Percentiles rank a stretch among this genome's conserved stretches.
phyloP scores from a whole-genome alignment of 2,329 filamentous ascomycete genomes.

The Fusarium sp. region DNA sequence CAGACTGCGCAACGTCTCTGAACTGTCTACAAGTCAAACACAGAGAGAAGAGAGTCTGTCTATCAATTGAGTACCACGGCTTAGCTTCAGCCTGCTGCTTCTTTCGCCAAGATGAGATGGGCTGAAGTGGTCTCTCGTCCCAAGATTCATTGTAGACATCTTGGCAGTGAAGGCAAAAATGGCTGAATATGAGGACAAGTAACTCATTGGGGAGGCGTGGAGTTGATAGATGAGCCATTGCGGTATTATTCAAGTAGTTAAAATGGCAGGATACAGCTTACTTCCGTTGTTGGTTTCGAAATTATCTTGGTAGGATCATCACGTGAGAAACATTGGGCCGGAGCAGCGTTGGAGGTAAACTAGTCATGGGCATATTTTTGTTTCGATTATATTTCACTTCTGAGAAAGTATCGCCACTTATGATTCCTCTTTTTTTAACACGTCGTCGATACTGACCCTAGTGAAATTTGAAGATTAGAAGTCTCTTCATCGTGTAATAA shows the following conservation, averaged over 20 bases:
- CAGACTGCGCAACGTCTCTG: neutral
- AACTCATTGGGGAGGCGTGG: neutral
- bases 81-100: neutral
- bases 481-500: too few relatives aligned
- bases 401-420: too few relatives aligned
- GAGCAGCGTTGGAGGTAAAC: neutral
- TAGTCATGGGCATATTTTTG: neutral
- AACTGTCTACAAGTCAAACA: neutral
- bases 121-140: neutral
- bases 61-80: neutral
- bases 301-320: neutral
- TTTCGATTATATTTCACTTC: too few relatives aligned
- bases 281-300: neutral
- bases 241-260: neutral
- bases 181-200: neutral
- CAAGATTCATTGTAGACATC: neutral
- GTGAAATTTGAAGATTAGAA: too few relatives aligned
- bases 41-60: neutral
- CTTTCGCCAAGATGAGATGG: fast-evolving
- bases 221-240: neutral
- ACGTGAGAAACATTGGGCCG: neutral
- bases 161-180: conserved; percentile 4
- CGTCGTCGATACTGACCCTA: too few relatives aligned
- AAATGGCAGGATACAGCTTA: neutral
- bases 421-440: too few relatives aligned